A percentile compares a stretch with the other conserved stretches of the same genome.
These are phyloP conservation scores for Heliosperma pusillum DNA, from an alignment of 148 eudicot genomes.

Conservation along the genomic window DNA sequence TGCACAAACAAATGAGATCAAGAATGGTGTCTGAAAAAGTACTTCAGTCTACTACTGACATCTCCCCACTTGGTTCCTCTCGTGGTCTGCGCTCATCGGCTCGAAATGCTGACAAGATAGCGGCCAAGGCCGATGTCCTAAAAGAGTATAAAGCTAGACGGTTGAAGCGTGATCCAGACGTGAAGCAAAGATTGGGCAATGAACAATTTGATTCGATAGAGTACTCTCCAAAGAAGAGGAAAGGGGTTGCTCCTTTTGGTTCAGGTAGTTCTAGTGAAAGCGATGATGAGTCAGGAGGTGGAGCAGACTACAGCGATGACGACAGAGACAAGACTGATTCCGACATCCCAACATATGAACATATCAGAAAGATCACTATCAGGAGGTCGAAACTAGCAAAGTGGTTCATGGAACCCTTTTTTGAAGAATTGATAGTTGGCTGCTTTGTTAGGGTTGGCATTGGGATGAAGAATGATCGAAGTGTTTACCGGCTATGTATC, in stretches of 20 bases:
- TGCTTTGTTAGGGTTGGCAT: conserved; percentile 97
- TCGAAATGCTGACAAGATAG: conserved; percentile 55
- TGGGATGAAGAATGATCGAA: conserved; percentile 55
- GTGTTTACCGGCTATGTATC: conserved; percentile 73
- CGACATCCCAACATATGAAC: conserved; percentile 52
- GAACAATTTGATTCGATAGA: conserved; percentile 32
- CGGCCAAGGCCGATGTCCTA: conserved; percentile 62
- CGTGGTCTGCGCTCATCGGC: conserved; percentile 63
- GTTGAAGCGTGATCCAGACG: conserved; percentile 54
- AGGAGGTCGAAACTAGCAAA: conserved; percentile 72
- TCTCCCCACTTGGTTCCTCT: conserved; percentile 35
- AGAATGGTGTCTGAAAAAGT: conserved; percentile 42
- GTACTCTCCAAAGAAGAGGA: conserved; percentile 44
- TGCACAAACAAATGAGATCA: conserved; percentile 60
- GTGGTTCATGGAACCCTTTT: conserved; percentile 97
- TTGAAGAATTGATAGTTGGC: conserved; percentile 81
- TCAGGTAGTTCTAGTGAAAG: conserved; percentile 53
- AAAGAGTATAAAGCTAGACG: conserved; percentile 63
- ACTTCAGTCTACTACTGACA: conserved; percentile 37
- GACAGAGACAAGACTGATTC: conserved; percentile 50
- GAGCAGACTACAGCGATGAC: conserved; percentile 69
- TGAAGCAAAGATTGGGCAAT: conserved; percentile 23
- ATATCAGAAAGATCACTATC: conserved; percentile 55
- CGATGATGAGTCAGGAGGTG: conserved; percentile 60
- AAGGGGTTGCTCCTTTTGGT: conserved; percentile 34